phyloP scores from a whole-genome alignment of 495 filamentous ascomycete genomes.

The Darksidea phi region DNA sequence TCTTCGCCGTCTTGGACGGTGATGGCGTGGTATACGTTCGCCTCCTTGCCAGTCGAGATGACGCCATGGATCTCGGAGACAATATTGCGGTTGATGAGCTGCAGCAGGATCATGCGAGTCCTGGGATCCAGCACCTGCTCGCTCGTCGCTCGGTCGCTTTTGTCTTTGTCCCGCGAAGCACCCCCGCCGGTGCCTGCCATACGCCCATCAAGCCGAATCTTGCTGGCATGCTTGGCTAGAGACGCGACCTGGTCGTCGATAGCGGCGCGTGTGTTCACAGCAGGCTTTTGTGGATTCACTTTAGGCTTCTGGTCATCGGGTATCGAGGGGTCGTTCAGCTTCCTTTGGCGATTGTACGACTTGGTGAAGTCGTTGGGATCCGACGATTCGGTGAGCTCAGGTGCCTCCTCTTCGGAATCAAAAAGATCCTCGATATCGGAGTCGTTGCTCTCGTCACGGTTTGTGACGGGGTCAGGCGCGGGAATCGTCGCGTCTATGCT shows the following conservation, averaged over 20 bases:
- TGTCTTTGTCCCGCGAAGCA: slow-evolving; percentile 59
- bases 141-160: slow-evolving; percentile 85
- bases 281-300: slow-evolving; percentile 80
- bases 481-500: not conserved
- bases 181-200: slow-evolving; percentile 55
- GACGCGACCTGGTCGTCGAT: slow-evolving; percentile 86
- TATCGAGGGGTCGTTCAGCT: slow-evolving; percentile 57
- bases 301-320: slow-evolving; percentile 60
- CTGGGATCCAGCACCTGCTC: slow-evolving; percentile 92
- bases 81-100: slow-evolving; percentile 85
- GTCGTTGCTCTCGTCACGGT: slow-evolving; percentile 53
- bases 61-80: slow-evolving; percentile 86
- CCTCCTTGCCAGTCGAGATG: slow-evolving; percentile 93
- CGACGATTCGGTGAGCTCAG: slow-evolving; percentile 52
- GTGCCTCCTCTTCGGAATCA: slow-evolving; percentile 52
- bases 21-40: slow-evolving; percentile 89
- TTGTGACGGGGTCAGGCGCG: not conserved
- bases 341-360: slow-evolving; percentile 82
- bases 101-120: slow-evolving; percentile 89
- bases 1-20: slow-evolving; percentile 49
- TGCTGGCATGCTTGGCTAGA: slow-evolving; percentile 80
- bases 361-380: slow-evolving; percentile 75
- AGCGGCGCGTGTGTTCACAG: slow-evolving; percentile 70
- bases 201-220: slow-evolving; percentile 76
- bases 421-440: slow-evolving; percentile 59